Percentiles rank a stretch among this genome's conserved stretches.
Conservation (phyloP, 2,329 filamentous ascomycete genomes). For the Coniella lustricola region DNA sequence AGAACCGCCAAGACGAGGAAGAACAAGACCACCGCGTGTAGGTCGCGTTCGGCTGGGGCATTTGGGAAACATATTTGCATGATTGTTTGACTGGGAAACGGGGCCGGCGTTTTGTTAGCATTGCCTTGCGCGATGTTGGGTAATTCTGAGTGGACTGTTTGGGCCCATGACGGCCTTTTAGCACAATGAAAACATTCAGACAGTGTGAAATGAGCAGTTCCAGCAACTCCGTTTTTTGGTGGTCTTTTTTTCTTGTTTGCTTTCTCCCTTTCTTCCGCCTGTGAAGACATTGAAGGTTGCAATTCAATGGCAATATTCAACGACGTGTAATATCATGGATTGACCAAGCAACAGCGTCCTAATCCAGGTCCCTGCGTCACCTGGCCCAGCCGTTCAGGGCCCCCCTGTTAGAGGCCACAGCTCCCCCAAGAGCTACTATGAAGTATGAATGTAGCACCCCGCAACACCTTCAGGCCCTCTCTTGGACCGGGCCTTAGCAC, state of each 20-base stretch:
- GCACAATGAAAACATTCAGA: conserved; percentile 6
- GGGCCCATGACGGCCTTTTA: conserved; percentile 5
- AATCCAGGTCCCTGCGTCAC: no score
- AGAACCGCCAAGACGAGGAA: neutral
- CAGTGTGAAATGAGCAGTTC: conserved; percentile 6
- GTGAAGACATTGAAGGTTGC: no score
- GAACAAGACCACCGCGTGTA: neutral
- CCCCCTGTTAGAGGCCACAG: conserved; percentile 2
- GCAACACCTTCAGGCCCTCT: conserved; percentile 5
- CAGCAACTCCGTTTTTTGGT: no score
- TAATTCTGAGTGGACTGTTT: conserved; percentile 4
- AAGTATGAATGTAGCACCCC: conserved; percentile 9
- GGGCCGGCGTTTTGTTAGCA: conserved; percentile 13
- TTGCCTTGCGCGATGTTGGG: conserved; percentile 15
- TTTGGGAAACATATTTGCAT: conserved; percentile 13
- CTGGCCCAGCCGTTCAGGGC: neutral
- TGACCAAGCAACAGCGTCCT: neutral
- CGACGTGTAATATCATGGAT: no score
- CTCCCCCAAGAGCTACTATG: neutral
- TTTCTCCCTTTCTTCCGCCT: no score
- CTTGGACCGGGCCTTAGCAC: neutral
- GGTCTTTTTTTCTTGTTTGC: no score
- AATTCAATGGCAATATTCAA: no score
- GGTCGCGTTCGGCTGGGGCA: conserved; percentile 1
- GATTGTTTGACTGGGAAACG: conserved; percentile 9